Evolutionary conservation across 2,329 filamentous ascomycete species (phyloP), one percentile per base, ranked within the genome.

Genomic region (Microcera coccophila): DNA sequence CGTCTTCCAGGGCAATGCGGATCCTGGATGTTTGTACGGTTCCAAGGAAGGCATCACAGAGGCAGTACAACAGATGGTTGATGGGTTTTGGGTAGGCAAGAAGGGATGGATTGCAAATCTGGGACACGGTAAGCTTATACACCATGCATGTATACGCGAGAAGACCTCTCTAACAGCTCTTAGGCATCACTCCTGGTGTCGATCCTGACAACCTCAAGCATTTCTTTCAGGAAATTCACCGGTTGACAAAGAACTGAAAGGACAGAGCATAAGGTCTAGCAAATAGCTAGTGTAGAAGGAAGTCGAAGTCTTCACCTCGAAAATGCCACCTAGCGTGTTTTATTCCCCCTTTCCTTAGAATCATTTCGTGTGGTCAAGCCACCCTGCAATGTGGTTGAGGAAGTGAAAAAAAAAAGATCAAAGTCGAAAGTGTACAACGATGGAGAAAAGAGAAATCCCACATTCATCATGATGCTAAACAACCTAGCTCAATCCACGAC

Each of bases 81-180:
- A 82, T 48, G 91, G 91, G 0, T 98, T 97, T 47, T 82, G 81
- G 63, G 69, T 70, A 4, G 82, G 83, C 49, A 91, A 90, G 68
- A 82, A 90, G 65, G 88, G 91, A 31, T 98, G 93, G 91, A 97
- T 98, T 56, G 89, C 87, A 36, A 98, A 98, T 64, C 76, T 98
- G 49, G 93, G 93, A 8, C 93, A 98, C 63, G 93, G 93, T 87
- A 77, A 60, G 81, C 66, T 34, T 31, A 38, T 10, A 15, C 28
- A 34, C 22, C 16, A 21, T 4, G 16, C n/a, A n/a, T 11, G 11
- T 17, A 28, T 17, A 12, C 33, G 20, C 9, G 29, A 8, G 9
- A 35, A 24, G 9, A 19, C 19, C 29, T 34, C 40, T 38, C 52
- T 58, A 26, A 59, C 21, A 11, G 5, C 22, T 10, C 18, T 4